Percentiles rank a stretch among this genome's conserved stretches.
Conservation (phyloP, 1,139 yeast species). For the Kodamaea plutei region DNA sequence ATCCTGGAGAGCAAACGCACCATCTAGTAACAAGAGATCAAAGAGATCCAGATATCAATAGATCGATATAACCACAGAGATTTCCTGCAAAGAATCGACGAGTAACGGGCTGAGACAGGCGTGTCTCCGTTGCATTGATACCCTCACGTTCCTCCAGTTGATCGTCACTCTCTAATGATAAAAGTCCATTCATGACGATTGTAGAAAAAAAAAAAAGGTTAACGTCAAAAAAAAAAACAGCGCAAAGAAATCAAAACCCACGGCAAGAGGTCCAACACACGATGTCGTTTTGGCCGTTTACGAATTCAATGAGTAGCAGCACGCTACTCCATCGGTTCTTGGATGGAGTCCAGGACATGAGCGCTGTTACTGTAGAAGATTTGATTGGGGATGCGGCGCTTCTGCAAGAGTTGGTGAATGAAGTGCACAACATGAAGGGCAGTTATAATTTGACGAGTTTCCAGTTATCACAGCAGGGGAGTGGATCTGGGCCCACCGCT, state of each 20-base stretch:
- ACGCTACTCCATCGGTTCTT: conserved; percentile 41
- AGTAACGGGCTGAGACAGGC: no score
- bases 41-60: no score
- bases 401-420: conserved; percentile 39
- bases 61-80: no score
- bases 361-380: conserved; percentile 32
- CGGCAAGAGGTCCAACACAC: not conserved
- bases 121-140: no score
- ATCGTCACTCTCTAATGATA: no score
- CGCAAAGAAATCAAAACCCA: not conserved
- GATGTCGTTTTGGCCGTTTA: conserved; percentile 51
- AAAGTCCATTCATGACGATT: no score
- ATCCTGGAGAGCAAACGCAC: no score
- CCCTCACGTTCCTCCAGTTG: no score
- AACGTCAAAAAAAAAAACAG: conserved; percentile 4
- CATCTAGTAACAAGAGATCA: no score
- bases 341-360: conserved; percentile 35
- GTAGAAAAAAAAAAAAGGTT: not conserved
- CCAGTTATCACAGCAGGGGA: conserved; percentile 28
- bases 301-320: conserved; percentile 37
- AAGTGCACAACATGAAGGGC: conserved; percentile 39
- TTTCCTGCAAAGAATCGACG: no score
- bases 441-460: conserved; percentile 28
- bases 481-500: no score
- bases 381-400: conserved; percentile 32